Conservation (phyloP, 495 filamentous ascomycete genomes). For the Penicillium manginii region DNA sequence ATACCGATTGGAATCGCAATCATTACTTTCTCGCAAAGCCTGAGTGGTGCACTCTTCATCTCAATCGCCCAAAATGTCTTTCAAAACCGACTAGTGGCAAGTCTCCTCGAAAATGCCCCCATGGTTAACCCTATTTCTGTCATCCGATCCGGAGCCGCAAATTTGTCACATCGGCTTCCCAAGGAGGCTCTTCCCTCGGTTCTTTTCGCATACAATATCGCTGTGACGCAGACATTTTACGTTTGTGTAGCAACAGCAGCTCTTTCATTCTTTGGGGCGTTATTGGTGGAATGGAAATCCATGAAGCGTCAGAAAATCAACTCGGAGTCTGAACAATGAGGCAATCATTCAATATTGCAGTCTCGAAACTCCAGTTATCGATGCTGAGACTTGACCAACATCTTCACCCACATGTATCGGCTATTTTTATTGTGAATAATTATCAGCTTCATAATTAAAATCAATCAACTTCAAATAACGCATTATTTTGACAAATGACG, state of each 20-base stretch:
- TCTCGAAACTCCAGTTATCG: neutral
- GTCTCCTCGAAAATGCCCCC: constrained; percentile 55
- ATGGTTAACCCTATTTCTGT: constrained; percentile 55
- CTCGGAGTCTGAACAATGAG: neutral
- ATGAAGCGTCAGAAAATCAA: constrained; percentile 51
- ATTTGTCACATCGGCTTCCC: constrained; percentile 54
- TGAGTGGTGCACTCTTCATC: constrained; percentile 76
- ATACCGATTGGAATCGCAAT: constrained; percentile 69
- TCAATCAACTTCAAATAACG: neutral
- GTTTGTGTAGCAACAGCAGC: constrained; percentile 65
- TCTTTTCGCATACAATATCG: constrained; percentile 69
- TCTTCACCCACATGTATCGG: neutral
- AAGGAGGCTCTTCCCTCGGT: constrained; percentile 55
- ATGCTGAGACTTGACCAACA: neutral
- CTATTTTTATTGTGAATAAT: neutral
- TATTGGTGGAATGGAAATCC: constrained; percentile 73
- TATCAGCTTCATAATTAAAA: neutral
- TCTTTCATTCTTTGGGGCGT: constrained; percentile 61
- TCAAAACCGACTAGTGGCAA: constrained; percentile 65
- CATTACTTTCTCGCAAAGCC: constrained; percentile 70
- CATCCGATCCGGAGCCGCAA: constrained; percentile 67
- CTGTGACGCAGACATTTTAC: constrained; percentile 68
- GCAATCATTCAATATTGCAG: neutral
- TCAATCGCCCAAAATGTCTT: constrained; percentile 79
- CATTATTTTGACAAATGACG: too few relatives aligned